Percentiles rank a stretch among this genome's conserved stretches.
phyloP scores from a whole-genome alignment of 2,329 filamentous ascomycete species.

The Pseudocercospora eumusae region DNA sequence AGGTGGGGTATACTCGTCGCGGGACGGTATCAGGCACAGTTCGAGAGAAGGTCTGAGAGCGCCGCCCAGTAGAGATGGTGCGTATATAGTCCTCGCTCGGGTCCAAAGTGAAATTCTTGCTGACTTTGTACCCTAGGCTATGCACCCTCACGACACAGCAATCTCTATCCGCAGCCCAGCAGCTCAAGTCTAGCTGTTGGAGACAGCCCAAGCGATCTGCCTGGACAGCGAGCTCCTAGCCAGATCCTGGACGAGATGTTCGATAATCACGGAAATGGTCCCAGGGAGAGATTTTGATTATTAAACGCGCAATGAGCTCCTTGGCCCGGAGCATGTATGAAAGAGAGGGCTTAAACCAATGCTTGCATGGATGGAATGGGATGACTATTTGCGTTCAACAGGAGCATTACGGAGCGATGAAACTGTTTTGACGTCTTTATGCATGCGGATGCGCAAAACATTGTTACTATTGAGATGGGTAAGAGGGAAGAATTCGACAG shows the following conservation, averaged over 20 bases:
- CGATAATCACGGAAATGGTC: constrained; percentile 63
- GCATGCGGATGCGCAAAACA: background rate
- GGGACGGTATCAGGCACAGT: constrained; percentile 18
- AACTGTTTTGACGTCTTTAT: background rate
- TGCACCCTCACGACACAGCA: constrained; percentile 18
- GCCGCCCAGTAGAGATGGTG: constrained; percentile 19
- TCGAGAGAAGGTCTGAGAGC: constrained; percentile 15
- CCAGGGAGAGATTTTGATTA: constrained; percentile 25
- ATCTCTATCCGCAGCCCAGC: constrained; percentile 39
- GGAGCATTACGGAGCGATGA: background rate
- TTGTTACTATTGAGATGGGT: background rate
- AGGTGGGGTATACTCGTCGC: constrained; percentile 17
- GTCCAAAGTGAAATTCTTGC: background rate
- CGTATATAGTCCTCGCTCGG: background rate
- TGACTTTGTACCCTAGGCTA: background rate
- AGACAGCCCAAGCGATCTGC: constrained; percentile 55
- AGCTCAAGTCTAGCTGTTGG: constrained; percentile 41
- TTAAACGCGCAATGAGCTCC: background rate
- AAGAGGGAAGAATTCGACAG: background rate
- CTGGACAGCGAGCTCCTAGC: constrained; percentile 75
- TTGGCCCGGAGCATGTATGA: background rate
- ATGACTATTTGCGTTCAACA: background rate
- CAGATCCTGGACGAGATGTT: constrained; percentile 89
- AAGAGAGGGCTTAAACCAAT: background rate
- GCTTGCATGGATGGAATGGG: background rate